Evolutionary conservation across 371 early-diverging fungal species (phyloP).

Genomic region (Apophysomyces trapeziformis): DNA sequence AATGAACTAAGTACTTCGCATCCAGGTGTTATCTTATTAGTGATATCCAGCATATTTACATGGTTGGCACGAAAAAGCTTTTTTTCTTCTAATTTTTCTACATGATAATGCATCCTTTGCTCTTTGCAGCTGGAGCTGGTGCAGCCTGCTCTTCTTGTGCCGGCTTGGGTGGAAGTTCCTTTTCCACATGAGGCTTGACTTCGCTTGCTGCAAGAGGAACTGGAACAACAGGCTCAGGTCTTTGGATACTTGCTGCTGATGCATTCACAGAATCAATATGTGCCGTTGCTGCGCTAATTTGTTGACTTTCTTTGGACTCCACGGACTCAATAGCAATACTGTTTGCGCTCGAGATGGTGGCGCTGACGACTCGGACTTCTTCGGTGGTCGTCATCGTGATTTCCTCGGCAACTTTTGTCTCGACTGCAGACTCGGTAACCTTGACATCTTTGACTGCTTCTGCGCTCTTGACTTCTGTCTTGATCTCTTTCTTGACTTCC

Average conservation of each 20-base stretch:
- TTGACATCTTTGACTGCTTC: too few species aligned
- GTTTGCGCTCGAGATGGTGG: neutral
- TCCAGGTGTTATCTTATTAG: too few species aligned
- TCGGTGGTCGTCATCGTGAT: neutral
- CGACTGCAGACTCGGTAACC: too few species aligned
- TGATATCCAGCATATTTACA: neutral
- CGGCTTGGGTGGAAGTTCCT: conserved; percentile 1
- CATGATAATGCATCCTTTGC: conserved; percentile 17
- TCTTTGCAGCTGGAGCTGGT: conserved; percentile 4
- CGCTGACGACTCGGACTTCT: neutral
- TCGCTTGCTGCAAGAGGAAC: conserved; percentile 19
- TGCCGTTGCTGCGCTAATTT: neutral
- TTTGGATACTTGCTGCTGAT: conserved; percentile 6
- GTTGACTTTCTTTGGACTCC: neutral
- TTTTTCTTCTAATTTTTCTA: conserved; percentile 6
- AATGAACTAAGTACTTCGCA: too few species aligned
- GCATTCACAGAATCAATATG: neutral
- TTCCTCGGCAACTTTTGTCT: neutral
- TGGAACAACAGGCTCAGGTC: conserved; percentile 20
- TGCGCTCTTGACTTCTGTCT: neutral
- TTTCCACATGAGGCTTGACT: conserved; percentile 14
- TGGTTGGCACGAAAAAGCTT: neutral
- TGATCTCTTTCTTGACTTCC: neutral
- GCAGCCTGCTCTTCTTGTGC: conserved; percentile 6
- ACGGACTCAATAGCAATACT: neutral